Percentiles rank a stretch among this genome's conserved stretches.
Evolutionary conservation across 768 basidiomycete species (phyloP).

Genomic region (Tubosaeta brunneosetosa): DNA sequence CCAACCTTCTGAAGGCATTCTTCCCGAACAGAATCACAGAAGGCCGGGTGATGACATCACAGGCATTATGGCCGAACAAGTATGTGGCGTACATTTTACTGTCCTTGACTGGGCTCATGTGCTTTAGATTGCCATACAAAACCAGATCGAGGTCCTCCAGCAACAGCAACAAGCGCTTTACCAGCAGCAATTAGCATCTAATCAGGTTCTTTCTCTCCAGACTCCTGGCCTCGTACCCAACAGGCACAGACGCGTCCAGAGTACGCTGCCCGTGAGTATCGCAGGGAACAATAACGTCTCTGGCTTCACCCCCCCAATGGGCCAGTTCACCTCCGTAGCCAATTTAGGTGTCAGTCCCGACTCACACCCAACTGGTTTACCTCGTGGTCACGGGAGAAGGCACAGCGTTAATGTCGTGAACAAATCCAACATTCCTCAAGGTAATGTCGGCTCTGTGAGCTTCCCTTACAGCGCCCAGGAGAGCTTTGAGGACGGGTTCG

Average conservation of each 20-base stretch:
- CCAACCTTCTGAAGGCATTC: conserved; percentile 21
- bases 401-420: conserved; percentile 92
- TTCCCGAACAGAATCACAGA: conserved; percentile 42
- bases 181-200: conserved; percentile 86
- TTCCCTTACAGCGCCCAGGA: conserved; percentile 54
- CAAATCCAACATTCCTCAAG: conserved; percentile 51
- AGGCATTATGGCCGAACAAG: conserved; percentile 96
- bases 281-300: conserved; percentile 38
- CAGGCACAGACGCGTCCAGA: conserved; percentile 84
- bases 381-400: conserved; percentile 81
- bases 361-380: conserved; percentile 59
- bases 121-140: conserved; percentile 78
- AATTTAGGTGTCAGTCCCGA: conserved; percentile 57
- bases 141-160: conserved; percentile 83
- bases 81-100: conserved; percentile 28
- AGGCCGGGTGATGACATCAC: conserved; percentile 71
- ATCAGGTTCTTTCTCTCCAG: conserved; percentile 76
- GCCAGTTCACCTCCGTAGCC: conserved; percentile 56
- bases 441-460: conserved; percentile 43
- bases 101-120: conserved; percentile 6
- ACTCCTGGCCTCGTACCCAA: conserved; percentile 68
- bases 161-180: conserved; percentile 89
- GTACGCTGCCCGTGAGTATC: conserved; percentile 64
- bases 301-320: conserved; percentile 42
- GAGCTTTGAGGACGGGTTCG: conserved; percentile 77